These are phyloP conservation scores for Bremia lactucae DNA, from an alignment of 352 stramenopile genomes.

Conservation along the genomic window DNA sequence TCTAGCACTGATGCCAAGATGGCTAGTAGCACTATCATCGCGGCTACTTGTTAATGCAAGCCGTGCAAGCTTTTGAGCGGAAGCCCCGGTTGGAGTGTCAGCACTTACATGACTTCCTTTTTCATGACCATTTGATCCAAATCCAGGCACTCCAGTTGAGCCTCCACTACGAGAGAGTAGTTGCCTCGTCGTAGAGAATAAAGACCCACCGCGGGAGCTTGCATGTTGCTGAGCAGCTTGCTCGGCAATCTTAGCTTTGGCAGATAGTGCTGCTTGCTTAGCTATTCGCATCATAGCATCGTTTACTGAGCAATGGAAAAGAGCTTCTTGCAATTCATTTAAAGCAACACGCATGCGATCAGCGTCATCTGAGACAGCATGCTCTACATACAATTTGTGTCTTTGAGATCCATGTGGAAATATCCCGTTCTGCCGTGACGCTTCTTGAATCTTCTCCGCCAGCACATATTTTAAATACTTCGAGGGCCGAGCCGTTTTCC, in stretches of 20 bases:
- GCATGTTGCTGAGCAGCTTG: constrained; percentile 63
- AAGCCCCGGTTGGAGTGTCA: constrained; percentile 43
- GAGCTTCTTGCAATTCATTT: constrained; percentile 41
- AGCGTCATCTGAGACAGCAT: constrained; percentile 37
- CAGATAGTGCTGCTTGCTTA: constrained; percentile 62
- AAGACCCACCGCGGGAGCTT: constrained; percentile 38
- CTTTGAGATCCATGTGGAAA: constrained; percentile 57
- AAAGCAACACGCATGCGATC: constrained; percentile 47
- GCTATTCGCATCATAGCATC: constrained; percentile 79
- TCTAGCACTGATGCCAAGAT: constrained; percentile 19
- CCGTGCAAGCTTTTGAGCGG: constrained; percentile 38
- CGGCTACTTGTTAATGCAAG: constrained; percentile 26
- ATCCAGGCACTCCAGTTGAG: constrained; percentile 10
- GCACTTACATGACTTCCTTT: constrained; percentile 22
- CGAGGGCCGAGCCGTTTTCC: constrained; percentile 13
- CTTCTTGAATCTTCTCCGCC: constrained; percentile 65
- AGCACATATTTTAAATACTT: constrained; percentile 74
- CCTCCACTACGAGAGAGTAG: constrained; percentile 37
- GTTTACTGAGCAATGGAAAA: constrained; percentile 66
- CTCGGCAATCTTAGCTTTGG: constrained; percentile 74
- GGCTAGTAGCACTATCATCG: constrained; percentile 23
- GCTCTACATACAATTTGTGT: constrained; percentile 38
- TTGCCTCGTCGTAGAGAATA: constrained; percentile 66
- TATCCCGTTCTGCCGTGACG: constrained; percentile 51
- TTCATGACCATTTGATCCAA: constrained; percentile 18